Percentiles rank a stretch among this genome's conserved stretches.
Conservation (phyloP, 148 eudicot genomes). For the Cornus controversa region DNA sequence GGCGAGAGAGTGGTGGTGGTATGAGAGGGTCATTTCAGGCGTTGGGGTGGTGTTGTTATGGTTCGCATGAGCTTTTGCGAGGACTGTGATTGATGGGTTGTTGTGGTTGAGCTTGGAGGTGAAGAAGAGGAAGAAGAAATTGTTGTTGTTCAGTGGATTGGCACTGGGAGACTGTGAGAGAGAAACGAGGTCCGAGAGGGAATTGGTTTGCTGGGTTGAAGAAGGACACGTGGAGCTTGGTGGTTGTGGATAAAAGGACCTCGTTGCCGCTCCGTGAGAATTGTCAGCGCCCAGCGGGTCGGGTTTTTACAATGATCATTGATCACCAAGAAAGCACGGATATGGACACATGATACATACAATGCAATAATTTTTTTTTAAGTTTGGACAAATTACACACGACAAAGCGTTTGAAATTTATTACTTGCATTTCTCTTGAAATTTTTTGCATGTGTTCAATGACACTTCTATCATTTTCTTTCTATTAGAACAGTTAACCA, state of each 20-base stretch:
- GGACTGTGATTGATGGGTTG: not conserved
- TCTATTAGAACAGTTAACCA: too few relatives aligned
- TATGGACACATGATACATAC: too few relatives aligned
- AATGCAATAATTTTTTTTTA: too few relatives aligned
- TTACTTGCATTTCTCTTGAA: too few relatives aligned
- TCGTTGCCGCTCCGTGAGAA: constrained; percentile 21
- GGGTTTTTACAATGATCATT: not conserved
- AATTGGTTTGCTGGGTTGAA: constrained; percentile 20
- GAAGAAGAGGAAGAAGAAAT: constrained; percentile 23
- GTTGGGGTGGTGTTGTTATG: constrained; percentile 14
- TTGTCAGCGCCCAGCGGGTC: not conserved
- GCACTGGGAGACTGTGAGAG: not conserved
- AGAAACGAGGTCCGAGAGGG: not conserved
- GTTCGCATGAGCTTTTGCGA: not conserved
- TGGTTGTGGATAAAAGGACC: constrained; percentile 44
- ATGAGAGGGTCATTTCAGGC: constrained; percentile 25
- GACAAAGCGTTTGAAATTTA: too few relatives aligned
- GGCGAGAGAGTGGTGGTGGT: constrained; percentile 23
- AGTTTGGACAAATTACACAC: too few relatives aligned
- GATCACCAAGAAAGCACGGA: too few relatives aligned
- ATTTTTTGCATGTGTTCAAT: too few relatives aligned
- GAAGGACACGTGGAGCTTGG: constrained; percentile 22
- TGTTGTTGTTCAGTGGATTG: constrained; percentile 1
- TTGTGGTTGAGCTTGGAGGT: constrained; percentile 11
- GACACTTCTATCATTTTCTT: too few relatives aligned